phyloP scores from a whole-genome alignment of 2,329 filamentous ascomycete species.

The Epichloe coenophiala region DNA sequence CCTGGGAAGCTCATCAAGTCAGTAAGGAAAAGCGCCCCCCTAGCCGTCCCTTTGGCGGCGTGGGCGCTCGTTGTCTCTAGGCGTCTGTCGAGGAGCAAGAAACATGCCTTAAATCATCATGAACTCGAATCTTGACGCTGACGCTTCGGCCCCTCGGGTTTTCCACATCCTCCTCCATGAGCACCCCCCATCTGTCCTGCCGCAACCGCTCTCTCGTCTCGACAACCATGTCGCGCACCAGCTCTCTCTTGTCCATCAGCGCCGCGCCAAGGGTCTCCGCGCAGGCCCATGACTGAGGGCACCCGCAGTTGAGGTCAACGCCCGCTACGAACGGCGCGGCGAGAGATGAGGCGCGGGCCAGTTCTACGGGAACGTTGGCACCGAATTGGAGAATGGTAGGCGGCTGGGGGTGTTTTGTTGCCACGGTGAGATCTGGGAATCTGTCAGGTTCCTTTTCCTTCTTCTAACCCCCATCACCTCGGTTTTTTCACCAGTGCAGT shows the following conservation, averaged over 20 bases:
- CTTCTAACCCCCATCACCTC: no score
- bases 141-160: conserved; percentile 40
- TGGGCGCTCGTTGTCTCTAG: no score
- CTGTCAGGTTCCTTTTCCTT: neutral
- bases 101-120: conserved; percentile 43
- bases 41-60: no score
- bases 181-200: conserved; percentile 39
- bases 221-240: conserved; percentile 52
- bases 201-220: conserved; percentile 39
- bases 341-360: conserved; percentile 48
- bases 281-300: conserved; percentile 60
- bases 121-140: conserved; percentile 58
- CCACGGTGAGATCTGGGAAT: conserved; percentile 43
- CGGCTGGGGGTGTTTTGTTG: conserved; percentile 36
- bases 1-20: conserved; percentile 14
- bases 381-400: conserved; percentile 57
- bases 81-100: neutral
- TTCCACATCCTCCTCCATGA: conserved; percentile 27
- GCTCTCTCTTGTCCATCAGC: conserved; percentile 51
- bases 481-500: no score
- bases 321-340: conserved; percentile 49
- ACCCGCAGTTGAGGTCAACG: conserved; percentile 60
- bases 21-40: neutral
- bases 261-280: conserved; percentile 53
- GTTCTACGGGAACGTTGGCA: conserved; percentile 45